A percentile compares a stretch with the other conserved stretches of the same genome.
phyloP scores from a whole-genome alignment of 2,329 filamentous ascomycete genomes.

The Neoarthrinium moseri region DNA sequence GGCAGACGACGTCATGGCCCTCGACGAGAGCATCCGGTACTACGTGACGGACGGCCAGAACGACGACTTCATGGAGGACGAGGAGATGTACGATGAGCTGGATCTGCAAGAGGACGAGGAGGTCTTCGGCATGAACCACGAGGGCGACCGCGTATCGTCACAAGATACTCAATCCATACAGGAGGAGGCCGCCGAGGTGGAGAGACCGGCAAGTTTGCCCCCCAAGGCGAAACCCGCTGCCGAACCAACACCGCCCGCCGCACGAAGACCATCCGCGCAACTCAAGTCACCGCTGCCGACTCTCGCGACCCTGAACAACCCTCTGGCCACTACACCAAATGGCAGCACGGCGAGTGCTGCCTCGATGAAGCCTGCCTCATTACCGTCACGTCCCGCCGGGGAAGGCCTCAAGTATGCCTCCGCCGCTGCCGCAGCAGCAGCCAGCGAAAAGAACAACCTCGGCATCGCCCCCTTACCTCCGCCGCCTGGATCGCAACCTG shows the following conservation, averaged over 20 bases:
- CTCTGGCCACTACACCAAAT: conserved; percentile 61
- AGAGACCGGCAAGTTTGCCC: conserved; percentile 44
- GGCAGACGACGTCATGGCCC: conserved; percentile 77
- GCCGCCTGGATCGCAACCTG: conserved; percentile 64
- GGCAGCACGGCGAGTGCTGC: conserved; percentile 47
- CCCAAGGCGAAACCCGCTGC: conserved; percentile 48
- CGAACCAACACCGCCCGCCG: conserved; percentile 55
- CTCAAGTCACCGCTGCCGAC: conserved; percentile 93
- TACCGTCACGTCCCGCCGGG: conserved; percentile 80
- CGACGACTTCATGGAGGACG: conserved; percentile 89
- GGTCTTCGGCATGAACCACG: conserved; percentile 74
- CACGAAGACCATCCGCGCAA: conserved; percentile 79
- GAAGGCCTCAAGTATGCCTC: conserved; percentile 97
- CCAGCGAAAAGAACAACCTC: conserved; percentile 81
- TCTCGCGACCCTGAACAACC: conserved; percentile 82
- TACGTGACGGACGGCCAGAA: conserved; percentile 90
- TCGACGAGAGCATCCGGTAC: conserved; percentile 92
- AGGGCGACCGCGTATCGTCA: conserved; percentile 87
- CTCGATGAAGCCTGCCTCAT: conserved; percentile 85
- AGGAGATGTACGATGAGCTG: conserved; percentile 92
- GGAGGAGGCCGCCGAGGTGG: conserved; percentile 71
- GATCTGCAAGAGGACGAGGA: conserved; percentile 92
- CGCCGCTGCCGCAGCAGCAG: conserved; percentile 88
- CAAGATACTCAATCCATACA: conserved; percentile 92
- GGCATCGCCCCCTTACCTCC: conserved; percentile 93